Conservation (phyloP, 2,329 filamentous ascomycete genomes). For the Fusarium sp. region DNA sequence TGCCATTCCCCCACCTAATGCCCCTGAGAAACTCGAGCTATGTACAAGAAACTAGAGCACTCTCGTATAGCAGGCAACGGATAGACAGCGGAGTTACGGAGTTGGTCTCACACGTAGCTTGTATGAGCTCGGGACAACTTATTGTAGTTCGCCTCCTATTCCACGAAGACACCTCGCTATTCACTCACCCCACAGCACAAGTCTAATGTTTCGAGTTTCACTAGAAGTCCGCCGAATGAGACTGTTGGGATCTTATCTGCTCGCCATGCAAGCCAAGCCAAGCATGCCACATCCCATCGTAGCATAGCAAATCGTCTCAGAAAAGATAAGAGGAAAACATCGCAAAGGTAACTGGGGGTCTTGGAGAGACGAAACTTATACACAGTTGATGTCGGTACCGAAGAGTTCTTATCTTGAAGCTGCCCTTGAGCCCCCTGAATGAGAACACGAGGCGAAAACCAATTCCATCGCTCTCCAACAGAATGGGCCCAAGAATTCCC, state of each 20-base stretch:
- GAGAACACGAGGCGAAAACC: conserved; percentile 57
- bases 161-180: background rate
- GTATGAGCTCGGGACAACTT: background rate
- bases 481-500: conserved; percentile 53
- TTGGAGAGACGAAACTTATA: background rate
- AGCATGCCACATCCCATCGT: background rate
- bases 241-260: background rate
- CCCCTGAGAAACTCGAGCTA: background rate
- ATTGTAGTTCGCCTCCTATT: background rate
- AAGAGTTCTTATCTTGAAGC: background rate
- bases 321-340: background rate
- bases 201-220: background rate
- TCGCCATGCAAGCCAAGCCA: background rate
- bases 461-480: conserved; percentile 51
- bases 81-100: background rate
- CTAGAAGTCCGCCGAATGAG: background rate
- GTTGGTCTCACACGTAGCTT: background rate
- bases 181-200: no score
- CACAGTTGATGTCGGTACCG: background rate
- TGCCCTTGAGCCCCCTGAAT: conserved; percentile 34
- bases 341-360: background rate
- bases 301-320: background rate
- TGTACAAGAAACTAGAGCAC: background rate
- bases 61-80: background rate
- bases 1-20: background rate